phyloP scores from a whole-genome alignment of 257 asterid species.

The Fraxinus quadrangulata region DNA sequence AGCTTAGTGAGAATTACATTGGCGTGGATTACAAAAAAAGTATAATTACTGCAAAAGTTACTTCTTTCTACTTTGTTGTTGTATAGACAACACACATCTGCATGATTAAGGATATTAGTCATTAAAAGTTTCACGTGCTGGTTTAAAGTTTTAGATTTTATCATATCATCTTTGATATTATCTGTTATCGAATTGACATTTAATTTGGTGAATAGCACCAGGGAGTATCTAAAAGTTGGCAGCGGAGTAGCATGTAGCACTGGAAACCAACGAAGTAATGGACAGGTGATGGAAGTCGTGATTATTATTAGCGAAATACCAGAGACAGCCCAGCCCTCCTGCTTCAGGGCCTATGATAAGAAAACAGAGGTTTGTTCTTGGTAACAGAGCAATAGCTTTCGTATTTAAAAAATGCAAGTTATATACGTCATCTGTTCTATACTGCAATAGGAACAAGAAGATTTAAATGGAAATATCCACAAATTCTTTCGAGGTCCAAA shows the following conservation, averaged over 20 bases:
- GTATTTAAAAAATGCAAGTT: neutral
- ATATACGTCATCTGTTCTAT: neutral
- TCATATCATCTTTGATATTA: slow-evolving; percentile 13
- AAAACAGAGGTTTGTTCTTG: slow-evolving; percentile 74
- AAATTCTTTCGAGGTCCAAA: too few species aligned
- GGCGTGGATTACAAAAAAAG: neutral
- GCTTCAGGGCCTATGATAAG: slow-evolving; percentile 49
- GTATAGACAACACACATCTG: neutral
- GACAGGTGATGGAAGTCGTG: slow-evolving; percentile 69
- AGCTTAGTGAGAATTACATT: slow-evolving; percentile 18
- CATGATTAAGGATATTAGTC: slow-evolving; percentile 4
- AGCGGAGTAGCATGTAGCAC: slow-evolving; percentile 60
- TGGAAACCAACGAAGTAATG: slow-evolving; percentile 40
- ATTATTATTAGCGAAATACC: slow-evolving; percentile 58
- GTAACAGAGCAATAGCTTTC: neutral
- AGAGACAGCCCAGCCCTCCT: slow-evolving; percentile 46
- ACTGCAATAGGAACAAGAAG: neutral
- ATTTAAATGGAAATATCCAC: too few species aligned
- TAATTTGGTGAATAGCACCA: slow-evolving; percentile 34
- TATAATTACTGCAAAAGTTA: slow-evolving; percentile 5
- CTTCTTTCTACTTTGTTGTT: neutral
- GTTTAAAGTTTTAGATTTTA: neutral
- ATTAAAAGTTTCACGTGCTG: slow-evolving; percentile 12
- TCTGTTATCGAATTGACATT: slow-evolving; percentile 16
- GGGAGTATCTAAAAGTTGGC: slow-evolving; percentile 76